Evolutionary conservation across 306 rosid genomes (phyloP), one percentile per base, ranked within the genome.

Genomic region (Fragaria ananassa): DNA sequence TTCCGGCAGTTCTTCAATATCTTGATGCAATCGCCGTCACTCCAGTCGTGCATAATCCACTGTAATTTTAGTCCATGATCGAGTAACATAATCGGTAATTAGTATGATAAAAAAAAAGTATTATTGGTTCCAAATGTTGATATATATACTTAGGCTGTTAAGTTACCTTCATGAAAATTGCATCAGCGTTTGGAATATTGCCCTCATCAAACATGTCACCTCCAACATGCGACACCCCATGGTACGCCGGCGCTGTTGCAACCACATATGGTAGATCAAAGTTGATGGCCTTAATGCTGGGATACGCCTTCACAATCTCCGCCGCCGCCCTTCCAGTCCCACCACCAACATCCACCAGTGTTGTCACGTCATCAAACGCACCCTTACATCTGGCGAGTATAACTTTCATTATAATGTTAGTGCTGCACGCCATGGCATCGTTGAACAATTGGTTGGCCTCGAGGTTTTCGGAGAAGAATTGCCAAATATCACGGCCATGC

Each of bases 21-120:
- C 70, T 78, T 74, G 25, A 79, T 49, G 44, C 86, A 76, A 60
- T 70, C 70, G 14, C 54, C 60, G 64, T 90, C 96, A 10, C 88
- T 84, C 96, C 96, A 88, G 37, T 87, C 87, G 46, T 92, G 96
- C 70, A 92, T 54, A 51, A 92, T 76, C 93, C 89, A 87, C 97
- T 89, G 72, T 78, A 69, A 8, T 54, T 19, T 21, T 39, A 29
- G n/a, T 54, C 8, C 54, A 34, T 31, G 35, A 19, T 51, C 1
- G 57, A 10, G 3, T 54, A n/a, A n/a, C 60, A 54, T 37, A 37
- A 37, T 37, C 41, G 41, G 34, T 31, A 31, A 31, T 37, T 37
- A 37, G 41, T 37, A 37, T 4, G 41, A 37, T 37, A 27, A 27
- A 27, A 37, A 4, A 4, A 0, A 37, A 37, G 41, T 31, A 31